These are phyloP conservation scores for Penicillium bovifimosum DNA, from an alignment of 495 filamentous ascomycete species.

Conservation along the genomic window DNA sequence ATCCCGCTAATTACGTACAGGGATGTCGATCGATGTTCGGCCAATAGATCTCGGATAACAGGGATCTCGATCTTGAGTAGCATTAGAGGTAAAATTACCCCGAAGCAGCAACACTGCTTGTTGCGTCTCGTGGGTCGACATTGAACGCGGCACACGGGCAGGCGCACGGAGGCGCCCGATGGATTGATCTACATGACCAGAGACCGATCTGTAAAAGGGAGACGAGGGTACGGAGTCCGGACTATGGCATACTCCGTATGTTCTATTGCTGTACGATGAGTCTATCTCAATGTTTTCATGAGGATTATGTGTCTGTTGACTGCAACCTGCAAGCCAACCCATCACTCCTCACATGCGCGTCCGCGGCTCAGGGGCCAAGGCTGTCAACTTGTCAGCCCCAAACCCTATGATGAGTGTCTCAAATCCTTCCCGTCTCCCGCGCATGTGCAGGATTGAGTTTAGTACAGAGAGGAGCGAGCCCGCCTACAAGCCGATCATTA, in stretches of 20 bases:
- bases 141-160: slow-evolving; percentile 15
- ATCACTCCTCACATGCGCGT: background rate
- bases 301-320: too few relatives aligned
- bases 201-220: slow-evolving; percentile 3
- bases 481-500: background rate
- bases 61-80: slow-evolving; percentile 2
- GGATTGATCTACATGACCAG: slow-evolving; percentile 6
- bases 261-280: background rate
- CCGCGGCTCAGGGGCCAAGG: too few relatives aligned
- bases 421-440: background rate
- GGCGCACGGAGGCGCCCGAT: slow-evolving; percentile 11
- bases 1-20: slow-evolving; percentile 1
- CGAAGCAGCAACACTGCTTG: slow-evolving; percentile 11
- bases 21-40: background rate
- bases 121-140: slow-evolving; percentile 15
- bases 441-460: background rate
- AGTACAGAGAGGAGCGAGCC: background rate
- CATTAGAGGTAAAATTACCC: background rate
- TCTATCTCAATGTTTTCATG: background rate
- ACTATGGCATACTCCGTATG: too few relatives aligned
- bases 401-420: slow-evolving; percentile 2
- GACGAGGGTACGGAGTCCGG: background rate
- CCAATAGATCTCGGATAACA: slow-evolving; percentile 1
- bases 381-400: background rate
- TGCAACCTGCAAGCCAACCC: too few relatives aligned